A percentile compares a stretch with the other conserved stretches of the same genome.
Evolutionary conservation across 202 grass and related monocot genomes (phyloP).

Genomic region (Bolboschoenoplectus hybrid): DNA sequence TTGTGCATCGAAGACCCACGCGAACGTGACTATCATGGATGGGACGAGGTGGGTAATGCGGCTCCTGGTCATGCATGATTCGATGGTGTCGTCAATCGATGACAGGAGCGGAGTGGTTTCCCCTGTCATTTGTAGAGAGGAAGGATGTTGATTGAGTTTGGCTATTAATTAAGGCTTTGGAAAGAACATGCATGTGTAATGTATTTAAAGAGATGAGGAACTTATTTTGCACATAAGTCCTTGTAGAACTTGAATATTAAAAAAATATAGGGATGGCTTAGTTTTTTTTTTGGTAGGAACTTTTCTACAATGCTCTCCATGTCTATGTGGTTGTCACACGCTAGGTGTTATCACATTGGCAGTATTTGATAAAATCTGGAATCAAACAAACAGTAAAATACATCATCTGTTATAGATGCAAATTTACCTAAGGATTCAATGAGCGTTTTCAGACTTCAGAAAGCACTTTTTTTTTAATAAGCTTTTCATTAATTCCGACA

Average conservation of each 20-base stretch:
- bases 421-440: not conserved
- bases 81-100: conserved; percentile 64
- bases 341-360: not conserved
- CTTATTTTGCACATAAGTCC: not conserved
- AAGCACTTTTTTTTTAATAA: not conserved
- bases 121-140: conserved; percentile 19
- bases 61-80: conserved; percentile 60
- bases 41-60: conserved; percentile 54
- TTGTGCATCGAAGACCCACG: conserved; percentile 77
- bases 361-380: not conserved
- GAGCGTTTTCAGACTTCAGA: not conserved
- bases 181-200: not conserved
- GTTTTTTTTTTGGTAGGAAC: not conserved
- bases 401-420: not conserved
- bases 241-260: not conserved
- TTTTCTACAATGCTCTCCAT: not conserved
- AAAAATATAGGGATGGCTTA: not conserved
- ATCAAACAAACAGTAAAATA: not conserved
- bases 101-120: conserved; percentile 53
- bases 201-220: conserved; percentile 1
- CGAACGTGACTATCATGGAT: conserved; percentile 57
- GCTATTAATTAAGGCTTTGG: not conserved
- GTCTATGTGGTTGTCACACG: not conserved
- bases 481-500: no score
- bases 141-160: conserved; percentile 9